Evolutionary conservation across 2,329 filamentous ascomycete genomes (phyloP).

Genomic region (Fusarium nelsonii): DNA sequence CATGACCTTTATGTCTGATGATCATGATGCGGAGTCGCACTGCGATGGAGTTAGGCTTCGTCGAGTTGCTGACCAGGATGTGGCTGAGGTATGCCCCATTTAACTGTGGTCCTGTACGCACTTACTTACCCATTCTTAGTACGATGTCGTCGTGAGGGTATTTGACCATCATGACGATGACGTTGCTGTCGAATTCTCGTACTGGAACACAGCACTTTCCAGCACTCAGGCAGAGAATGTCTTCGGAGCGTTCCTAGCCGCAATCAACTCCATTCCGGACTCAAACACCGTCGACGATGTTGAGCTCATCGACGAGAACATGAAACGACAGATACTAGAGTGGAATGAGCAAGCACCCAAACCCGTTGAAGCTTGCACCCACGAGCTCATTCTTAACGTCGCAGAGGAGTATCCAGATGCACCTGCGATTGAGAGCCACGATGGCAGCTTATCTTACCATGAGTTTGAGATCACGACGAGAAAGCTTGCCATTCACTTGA

Average conservation of each 20-base stretch:
- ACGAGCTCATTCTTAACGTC: neutral
- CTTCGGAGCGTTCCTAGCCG: conserved; percentile 24
- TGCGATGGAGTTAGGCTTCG: neutral
- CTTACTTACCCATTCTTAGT: neutral
- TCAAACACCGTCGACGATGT: conserved; percentile 15
- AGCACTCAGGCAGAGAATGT: conserved; percentile 23
- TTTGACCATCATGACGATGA: neutral
- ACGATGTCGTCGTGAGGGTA: neutral
- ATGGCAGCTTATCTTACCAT: neutral
- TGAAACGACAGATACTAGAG: neutral
- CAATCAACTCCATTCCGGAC: conserved; percentile 16
- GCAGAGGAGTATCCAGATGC: neutral
- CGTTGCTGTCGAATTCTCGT: conserved; percentile 18
- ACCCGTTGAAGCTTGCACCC: neutral
- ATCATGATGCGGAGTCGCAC: neutral
- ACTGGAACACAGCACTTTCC: conserved; percentile 24
- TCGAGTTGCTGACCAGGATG: conserved; percentile 3
- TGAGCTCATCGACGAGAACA: neutral
- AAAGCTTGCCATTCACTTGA: neutral
- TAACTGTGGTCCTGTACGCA: neutral
- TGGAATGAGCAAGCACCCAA: neutral
- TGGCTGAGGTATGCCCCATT: neutral
- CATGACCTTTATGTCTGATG: conserved; percentile 15
- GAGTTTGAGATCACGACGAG: neutral
- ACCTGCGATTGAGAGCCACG: neutral